Evolutionary conservation across 352 stramenopile species (phyloP).

Genomic region (Globisporangium carolinianum): DNA sequence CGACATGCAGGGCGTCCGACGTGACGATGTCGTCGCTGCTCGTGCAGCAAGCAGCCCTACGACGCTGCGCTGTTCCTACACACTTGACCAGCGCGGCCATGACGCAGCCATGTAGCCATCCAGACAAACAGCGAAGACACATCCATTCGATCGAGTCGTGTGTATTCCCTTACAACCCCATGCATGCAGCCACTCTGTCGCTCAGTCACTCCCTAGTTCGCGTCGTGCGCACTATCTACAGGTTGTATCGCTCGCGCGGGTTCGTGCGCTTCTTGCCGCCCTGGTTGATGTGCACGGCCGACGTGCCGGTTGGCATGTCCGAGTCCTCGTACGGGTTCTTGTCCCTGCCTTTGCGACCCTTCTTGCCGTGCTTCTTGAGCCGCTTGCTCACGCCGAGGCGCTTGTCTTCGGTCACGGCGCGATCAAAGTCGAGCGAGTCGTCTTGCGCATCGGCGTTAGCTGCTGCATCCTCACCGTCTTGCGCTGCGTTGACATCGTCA

Average conservation of each 20-base stretch:
- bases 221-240: slow-evolving; percentile 7
- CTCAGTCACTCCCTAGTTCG: not conserved
- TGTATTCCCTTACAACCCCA: too few species aligned
- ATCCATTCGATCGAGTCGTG: too few species aligned
- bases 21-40: too few species aligned
- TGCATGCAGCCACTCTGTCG: too few species aligned
- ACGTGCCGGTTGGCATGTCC: slow-evolving; percentile 46
- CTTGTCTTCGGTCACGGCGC: slow-evolving; percentile 62
- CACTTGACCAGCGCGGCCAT: too few species aligned
- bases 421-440: slow-evolving; percentile 58
- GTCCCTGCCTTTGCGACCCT: slow-evolving; percentile 93
- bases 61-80: too few species aligned
- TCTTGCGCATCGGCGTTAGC: slow-evolving; percentile 17
- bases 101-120: too few species aligned
- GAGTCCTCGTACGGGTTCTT: slow-evolving; percentile 96
- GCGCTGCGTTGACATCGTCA: slow-evolving; percentile 10
- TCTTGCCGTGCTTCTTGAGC: slow-evolving; percentile 93
- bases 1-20: too few species aligned
- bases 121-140: too few species aligned
- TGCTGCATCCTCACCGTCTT: slow-evolving; percentile 11
- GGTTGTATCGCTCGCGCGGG: slow-evolving; percentile 29
- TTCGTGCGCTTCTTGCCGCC: slow-evolving; percentile 73
- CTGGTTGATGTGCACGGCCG: slow-evolving; percentile 58
- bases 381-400: slow-evolving; percentile 56
- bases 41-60: too few species aligned